Evolutionary conservation across 2,329 filamentous ascomycete species (phyloP), one percentile per base, ranked within the genome.

Genomic region (Fusarium vanettenii): DNA sequence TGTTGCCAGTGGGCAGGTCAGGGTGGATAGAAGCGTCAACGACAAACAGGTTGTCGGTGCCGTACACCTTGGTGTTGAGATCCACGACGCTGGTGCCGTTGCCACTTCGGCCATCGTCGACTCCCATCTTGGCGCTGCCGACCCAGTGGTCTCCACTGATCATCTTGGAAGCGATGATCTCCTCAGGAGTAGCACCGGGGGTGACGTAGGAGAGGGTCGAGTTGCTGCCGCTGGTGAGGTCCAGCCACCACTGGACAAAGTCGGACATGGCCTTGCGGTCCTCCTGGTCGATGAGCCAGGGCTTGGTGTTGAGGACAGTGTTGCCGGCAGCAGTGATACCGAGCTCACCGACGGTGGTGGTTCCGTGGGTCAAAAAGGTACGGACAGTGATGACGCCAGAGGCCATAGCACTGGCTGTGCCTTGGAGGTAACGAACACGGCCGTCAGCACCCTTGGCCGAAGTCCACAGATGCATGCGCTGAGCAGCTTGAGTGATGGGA

Each of bases 1-100:
- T 79, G 72, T 79, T 79, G 6, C 77, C 78, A 0, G 78, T 79
- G 3, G 78, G 77, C 39, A 79, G 20, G 50, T 80, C 90, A 0
- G 91, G 90, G 82, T 91, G 90, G 72, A 92, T 89, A 25, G 87
- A 87, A 0, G 88, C 90, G 70, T 92, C 90, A 4, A 92, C 88
- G 14, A 91, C 87, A 76, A 90, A 91, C 56, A 91, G 81, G 80
- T 91, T 91, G 69, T 90, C 87, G 0, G 88, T 91, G 52, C 89
- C 89, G 73, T 89, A 91, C 5, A 91, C 88, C 79, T 86, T 88
- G 60, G 88, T 88, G 79, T 91, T 83, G 6, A 85, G 78, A 73
- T 91, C 89, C 0, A 91, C 89, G 2, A 91, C 89, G 2, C 87
- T 83, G 29, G 83, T 86, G 6, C 89, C 88, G 64, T 84, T 82